Percentiles rank a stretch among this genome's conserved stretches.
Evolutionary conservation across 768 basidiomycete genomes (phyloP).

Genomic region (Xanthoconium stramineum): DNA sequence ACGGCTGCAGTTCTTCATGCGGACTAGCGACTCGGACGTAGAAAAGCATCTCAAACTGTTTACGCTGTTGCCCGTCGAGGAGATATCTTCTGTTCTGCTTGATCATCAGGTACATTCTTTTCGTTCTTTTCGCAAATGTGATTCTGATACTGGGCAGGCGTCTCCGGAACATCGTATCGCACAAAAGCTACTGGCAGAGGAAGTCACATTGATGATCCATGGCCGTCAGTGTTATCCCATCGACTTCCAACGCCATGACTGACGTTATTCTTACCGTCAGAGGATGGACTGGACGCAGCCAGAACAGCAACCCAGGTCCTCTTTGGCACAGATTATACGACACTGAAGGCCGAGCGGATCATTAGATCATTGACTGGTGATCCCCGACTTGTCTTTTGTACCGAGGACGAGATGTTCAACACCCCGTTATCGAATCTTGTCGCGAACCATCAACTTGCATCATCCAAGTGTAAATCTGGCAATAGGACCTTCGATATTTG

Average conservation of each 20-base stretch:
- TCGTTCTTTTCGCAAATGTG: not conserved
- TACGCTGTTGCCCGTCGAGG: conserved; percentile 62
- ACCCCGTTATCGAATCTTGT: conserved; percentile 61
- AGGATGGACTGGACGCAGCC: conserved; percentile 39
- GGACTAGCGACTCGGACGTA: conserved; percentile 76
- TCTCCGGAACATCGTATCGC: conserved; percentile 42
- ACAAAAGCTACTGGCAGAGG: conserved; percentile 51
- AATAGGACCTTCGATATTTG: not conserved
- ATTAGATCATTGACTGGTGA: conserved; percentile 61
- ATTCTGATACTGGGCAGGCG: conserved; percentile 12
- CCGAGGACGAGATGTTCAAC: conserved; percentile 48
- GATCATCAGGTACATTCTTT: conserved; percentile 50
- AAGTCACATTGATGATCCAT: conserved; percentile 60
- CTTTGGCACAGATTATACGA: conserved; percentile 36
- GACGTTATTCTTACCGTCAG: conserved; percentile 24
- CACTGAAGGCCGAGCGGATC: conserved; percentile 55
- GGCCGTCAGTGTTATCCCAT: conserved; percentile 38
- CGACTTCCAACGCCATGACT: not conserved
- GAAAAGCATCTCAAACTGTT: conserved; percentile 78
- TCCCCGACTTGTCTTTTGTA: conserved; percentile 55
- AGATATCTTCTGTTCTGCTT: conserved; percentile 55
- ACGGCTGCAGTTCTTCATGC: conserved; percentile 76
- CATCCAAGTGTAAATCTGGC: conserved; percentile 58
- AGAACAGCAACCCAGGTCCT: conserved; percentile 44
- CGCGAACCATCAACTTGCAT: conserved; percentile 50